phyloP scores from a whole-genome alignment of 257 asterid species.

The Penstemon eatonii region DNA sequence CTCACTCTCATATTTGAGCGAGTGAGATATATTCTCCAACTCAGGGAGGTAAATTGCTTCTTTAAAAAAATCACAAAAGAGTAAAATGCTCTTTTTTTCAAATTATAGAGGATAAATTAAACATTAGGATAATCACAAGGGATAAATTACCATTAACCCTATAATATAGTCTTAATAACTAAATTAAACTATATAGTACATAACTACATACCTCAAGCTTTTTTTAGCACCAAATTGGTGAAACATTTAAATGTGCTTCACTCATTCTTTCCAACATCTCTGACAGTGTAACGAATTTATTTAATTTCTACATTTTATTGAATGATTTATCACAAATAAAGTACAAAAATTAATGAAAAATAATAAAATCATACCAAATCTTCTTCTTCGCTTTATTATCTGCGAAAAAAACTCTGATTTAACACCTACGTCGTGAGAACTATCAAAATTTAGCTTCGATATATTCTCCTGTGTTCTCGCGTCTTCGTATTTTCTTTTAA shows the following conservation, averaged over 20 bases:
- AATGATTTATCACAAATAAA: neutral
- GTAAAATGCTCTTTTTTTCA: no score
- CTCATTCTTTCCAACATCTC: constrained; percentile 44
- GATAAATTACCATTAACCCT: no score
- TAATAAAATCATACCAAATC: constrained; percentile 39
- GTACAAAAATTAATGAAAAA: neutral
- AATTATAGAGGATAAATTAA: no score
- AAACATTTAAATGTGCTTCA: constrained; percentile 37
- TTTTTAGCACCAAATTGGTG: constrained; percentile 59
- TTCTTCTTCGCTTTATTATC: constrained; percentile 45
- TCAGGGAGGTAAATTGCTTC: no score
- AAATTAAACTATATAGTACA: no score
- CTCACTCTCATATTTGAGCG: no score
- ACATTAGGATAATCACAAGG: no score
- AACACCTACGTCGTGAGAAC: constrained; percentile 32
- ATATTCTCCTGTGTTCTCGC: constrained; percentile 61
- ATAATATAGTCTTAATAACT: no score
- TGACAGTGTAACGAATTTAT: neutral
- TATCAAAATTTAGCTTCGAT: constrained; percentile 38
- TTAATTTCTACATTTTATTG: no score
- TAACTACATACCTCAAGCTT: constrained; percentile 46
- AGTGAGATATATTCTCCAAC: no score
- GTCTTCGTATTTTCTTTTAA: constrained; percentile 54
- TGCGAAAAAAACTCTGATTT: constrained; percentile 42
- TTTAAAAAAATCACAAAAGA: no score